These are phyloP conservation scores for Wickerhamiella brachini DNA, from an alignment of 805 yeast species.

Conservation along the genomic window DNA sequence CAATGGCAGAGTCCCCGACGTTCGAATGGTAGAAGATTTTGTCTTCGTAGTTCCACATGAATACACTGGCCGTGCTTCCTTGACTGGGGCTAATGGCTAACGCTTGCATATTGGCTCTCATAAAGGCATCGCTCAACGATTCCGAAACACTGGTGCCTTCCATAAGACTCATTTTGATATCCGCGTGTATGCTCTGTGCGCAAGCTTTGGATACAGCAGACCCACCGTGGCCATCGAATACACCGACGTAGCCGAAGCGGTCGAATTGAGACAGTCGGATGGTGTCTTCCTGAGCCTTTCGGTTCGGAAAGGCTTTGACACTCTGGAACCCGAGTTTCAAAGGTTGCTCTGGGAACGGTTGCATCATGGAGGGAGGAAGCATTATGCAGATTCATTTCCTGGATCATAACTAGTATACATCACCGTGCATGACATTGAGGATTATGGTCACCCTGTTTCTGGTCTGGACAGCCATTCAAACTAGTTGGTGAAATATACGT, in stretches of 20 bases:
- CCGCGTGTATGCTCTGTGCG: conserved; percentile 6
- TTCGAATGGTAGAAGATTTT: conserved; percentile 4
- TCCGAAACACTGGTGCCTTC: background rate
- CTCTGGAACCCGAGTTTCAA: too few relatives aligned
- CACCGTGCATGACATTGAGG: too few relatives aligned
- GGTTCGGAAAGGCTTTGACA: background rate
- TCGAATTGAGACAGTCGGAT: background rate
- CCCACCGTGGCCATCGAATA: conserved; percentile 15
- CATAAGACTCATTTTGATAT: background rate
- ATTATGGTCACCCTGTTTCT: too few relatives aligned
- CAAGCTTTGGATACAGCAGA: conserved; percentile 3
- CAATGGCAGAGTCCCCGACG: conserved; percentile 12
- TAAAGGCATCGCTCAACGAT: conserved; percentile 5
- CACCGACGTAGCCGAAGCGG: conserved; percentile 6
- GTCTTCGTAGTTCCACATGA: conserved; percentile 1
- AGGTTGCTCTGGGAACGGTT: too few relatives aligned
- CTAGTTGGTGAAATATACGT: too few relatives aligned
- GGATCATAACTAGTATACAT: too few relatives aligned
- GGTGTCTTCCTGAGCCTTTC: background rate
- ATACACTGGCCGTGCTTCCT: conserved; percentile 14
- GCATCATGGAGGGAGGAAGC: too few relatives aligned
- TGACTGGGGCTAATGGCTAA: conserved; percentile 1
- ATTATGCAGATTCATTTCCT: too few relatives aligned
- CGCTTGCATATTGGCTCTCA: background rate
- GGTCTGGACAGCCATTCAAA: too few relatives aligned